Evolutionary conservation across 495 filamentous ascomycete genomes (phyloP).

Genomic region (Entonaema liquescens): DNA sequence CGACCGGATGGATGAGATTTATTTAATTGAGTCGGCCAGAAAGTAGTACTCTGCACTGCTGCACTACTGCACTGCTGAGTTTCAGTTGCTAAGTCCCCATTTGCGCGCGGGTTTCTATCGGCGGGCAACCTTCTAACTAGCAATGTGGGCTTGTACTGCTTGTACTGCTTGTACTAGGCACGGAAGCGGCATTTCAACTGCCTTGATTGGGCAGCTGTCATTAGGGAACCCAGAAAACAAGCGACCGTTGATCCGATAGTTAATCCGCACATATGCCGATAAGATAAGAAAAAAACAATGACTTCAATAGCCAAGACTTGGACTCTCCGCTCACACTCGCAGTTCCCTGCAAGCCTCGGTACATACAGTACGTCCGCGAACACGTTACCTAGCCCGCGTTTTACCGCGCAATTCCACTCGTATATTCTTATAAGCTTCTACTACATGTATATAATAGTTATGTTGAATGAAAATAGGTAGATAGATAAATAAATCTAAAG

Average conservation of each 20-base stretch:
- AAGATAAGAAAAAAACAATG: constrained; percentile 41
- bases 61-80: not conserved
- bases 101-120: constrained; percentile 42
- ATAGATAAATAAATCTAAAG: not conserved
- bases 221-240: not conserved
- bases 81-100: constrained; percentile 24
- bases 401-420: not conserved
- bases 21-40: constrained; percentile 23
- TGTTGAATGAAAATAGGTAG: not conserved
- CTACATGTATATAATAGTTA: no score
- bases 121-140: constrained; percentile 28
- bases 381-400: not conserved
- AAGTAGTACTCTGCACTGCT: not conserved
- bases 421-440: not conserved
- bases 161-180: constrained; percentile 3
- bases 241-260: constrained; percentile 34
- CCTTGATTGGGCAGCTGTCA: constrained; percentile 11
- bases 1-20: constrained; percentile 34
- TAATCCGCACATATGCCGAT: constrained; percentile 37
- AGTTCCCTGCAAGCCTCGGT: constrained; percentile 25
- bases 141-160: constrained; percentile 20
- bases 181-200: constrained; percentile 21
- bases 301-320: constrained; percentile 24
- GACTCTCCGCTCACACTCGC: not conserved
- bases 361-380: not conserved